These are phyloP conservation scores for Ganoderma resinaceum DNA, from an alignment of 1,284 basidiomycete genomes.

Conservation along the genomic window DNA sequence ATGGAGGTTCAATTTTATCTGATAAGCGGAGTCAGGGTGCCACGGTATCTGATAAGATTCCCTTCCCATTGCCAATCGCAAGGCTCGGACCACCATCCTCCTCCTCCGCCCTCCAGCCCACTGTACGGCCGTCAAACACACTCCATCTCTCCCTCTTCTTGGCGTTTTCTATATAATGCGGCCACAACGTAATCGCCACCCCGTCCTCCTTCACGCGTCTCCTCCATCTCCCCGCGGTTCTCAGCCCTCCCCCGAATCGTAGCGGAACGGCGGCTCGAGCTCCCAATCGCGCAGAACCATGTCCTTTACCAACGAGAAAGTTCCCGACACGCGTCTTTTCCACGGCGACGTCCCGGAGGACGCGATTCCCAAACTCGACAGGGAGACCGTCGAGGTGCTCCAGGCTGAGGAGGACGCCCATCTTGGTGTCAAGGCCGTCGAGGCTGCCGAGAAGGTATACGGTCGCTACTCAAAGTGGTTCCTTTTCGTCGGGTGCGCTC, in stretches of 20 bases:
- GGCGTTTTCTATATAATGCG: background rate
- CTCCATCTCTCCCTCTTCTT: background rate
- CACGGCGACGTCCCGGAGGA: constrained; percentile 20
- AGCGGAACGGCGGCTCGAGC: background rate
- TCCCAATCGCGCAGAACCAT: background rate
- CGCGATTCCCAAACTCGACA: constrained; percentile 24
- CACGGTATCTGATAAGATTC: constrained; percentile 17
- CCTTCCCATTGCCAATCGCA: background rate
- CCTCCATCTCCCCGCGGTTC: constrained; percentile 2
- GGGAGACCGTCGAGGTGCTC: constrained; percentile 16
- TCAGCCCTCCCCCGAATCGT: background rate
- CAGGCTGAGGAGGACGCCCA: constrained; percentile 44
- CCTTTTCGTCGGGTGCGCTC: constrained; percentile 64
- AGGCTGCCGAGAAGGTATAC: constrained; percentile 60
- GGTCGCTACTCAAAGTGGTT: constrained; percentile 64
- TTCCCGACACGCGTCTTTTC: background rate
- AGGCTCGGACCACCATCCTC: background rate
- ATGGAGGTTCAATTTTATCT: constrained; percentile 9
- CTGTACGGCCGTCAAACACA: background rate
- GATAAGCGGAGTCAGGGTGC: constrained; percentile 7
- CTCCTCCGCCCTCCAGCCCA: background rate
- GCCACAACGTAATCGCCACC: background rate
- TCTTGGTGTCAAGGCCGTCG: constrained; percentile 56
- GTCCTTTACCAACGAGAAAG: constrained; percentile 17
- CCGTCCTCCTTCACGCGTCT: background rate